Percentiles rank a stretch among this genome's conserved stretches.
Conservation (phyloP, 1,284 basidiomycete genomes). For the Sporisorium iseilematis-ciliati region DNA sequence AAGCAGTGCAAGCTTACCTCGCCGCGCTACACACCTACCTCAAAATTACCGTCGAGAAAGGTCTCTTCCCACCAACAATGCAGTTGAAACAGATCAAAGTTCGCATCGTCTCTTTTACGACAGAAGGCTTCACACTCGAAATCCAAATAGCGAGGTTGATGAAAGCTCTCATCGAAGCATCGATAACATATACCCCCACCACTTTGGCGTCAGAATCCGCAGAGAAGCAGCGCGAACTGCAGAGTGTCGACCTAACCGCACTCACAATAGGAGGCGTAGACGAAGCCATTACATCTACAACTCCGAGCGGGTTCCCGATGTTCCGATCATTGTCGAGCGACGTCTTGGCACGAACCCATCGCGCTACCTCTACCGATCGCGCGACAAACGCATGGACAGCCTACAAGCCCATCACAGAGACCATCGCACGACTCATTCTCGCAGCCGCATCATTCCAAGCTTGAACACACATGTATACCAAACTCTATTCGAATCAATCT, state of each 20-base stretch:
- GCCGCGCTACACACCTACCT: slow-evolving; percentile 26
- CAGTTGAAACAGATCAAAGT: slow-evolving; percentile 28
- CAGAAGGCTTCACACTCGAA: slow-evolving; percentile 19
- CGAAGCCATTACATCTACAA: slow-evolving; percentile 28
- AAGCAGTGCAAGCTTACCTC: slow-evolving; percentile 22
- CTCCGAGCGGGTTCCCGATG: slow-evolving; percentile 26
- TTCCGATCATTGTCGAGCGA: slow-evolving; percentile 31
- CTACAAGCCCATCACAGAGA: slow-evolving; percentile 32
- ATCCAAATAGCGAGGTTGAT: slow-evolving; percentile 17
- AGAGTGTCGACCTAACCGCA: slow-evolving; percentile 14
- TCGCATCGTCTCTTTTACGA: slow-evolving; percentile 10
- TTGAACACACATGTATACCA: neutral
- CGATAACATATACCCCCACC: slow-evolving; percentile 1
- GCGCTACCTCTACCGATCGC: slow-evolving; percentile 1
- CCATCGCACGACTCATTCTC: slow-evolving; percentile 29
- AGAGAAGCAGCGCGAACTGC: neutral
- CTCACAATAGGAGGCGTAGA: slow-evolving; percentile 23
- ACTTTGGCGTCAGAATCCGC: neutral
- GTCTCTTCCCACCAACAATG: slow-evolving; percentile 13
- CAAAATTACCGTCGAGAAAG: slow-evolving; percentile 15
- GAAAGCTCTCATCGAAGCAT: slow-evolving; percentile 30
- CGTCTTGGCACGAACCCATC: slow-evolving; percentile 19
- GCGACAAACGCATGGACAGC: slow-evolving; percentile 16
- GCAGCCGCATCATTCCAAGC: slow-evolving; percentile 33
- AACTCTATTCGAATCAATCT: neutral